Conservation (phyloP, 2,329 filamentous ascomycete genomes). For the Beauveria sp. region DNA sequence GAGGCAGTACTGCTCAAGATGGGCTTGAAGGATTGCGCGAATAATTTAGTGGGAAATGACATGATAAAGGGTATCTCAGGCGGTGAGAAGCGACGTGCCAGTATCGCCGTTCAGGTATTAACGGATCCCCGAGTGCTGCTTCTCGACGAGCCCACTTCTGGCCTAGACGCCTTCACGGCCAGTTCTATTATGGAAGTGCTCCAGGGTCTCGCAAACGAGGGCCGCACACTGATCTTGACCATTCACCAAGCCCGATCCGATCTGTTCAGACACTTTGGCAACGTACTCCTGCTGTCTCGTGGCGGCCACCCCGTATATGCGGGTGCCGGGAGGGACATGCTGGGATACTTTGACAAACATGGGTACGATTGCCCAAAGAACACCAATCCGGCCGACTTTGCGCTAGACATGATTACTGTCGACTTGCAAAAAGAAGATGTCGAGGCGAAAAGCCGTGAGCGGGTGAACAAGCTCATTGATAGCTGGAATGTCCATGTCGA, state of each 20-base stretch:
- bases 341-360: conserved; percentile 52
- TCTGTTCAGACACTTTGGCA: conserved; percentile 63
- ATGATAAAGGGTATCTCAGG: conserved; percentile 72
- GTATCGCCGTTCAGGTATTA: conserved; percentile 69
- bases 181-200: conserved; percentile 70
- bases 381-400: conserved; percentile 73
- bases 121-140: conserved; percentile 67
- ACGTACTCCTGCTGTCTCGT: conserved; percentile 61
- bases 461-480: conserved; percentile 53
- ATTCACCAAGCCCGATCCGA: conserved; percentile 73
- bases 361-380: conserved; percentile 60
- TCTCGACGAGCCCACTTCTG: conserved; percentile 70
- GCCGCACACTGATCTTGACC: conserved; percentile 66
- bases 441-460: conserved; percentile 55
- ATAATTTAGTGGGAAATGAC: conserved; percentile 66
- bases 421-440: conserved; percentile 59
- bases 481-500: conserved; percentile 38
- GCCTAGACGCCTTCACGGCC: conserved; percentile 71
- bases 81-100: conserved; percentile 70
- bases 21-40: conserved; percentile 70
- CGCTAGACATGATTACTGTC: conserved; percentile 68
- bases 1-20: conserved; percentile 68
- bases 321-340: conserved; percentile 55
- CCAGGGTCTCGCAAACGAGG: conserved; percentile 61
- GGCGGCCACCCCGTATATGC: conserved; percentile 63